Evolutionary conservation across 257 asterid genomes (phyloP), one percentile per base, ranked within the genome.

Genomic region (Solanum gracilifrons): DNA sequence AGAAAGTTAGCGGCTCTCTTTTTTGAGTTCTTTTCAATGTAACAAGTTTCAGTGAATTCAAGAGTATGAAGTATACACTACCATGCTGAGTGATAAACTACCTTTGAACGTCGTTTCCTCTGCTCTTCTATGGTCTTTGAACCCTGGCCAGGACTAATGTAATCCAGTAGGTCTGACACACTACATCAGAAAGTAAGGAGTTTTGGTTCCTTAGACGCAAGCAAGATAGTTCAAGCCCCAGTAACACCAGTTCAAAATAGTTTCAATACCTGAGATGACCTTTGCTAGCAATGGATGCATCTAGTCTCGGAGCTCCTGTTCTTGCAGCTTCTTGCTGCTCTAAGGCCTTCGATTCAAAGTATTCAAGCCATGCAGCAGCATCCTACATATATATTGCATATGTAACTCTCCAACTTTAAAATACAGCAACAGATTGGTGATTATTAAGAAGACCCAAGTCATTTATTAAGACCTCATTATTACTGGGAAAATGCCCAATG

Each of bases 321-420:
- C 97, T 94, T 86, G 98, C 98, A 36, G 99, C 99, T 93, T 97
- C 99, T 93, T 96, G 99, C 92, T 97, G 99, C 91, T 97, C 99
- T 91, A 95, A 86, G 43, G 99, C 99, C 90, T 96, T 97, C 66
- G 99, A 97, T 92, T 97, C 99, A 86, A 97, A 97, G 91, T 96
- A 97, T 87, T 97, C 99, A 60, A 95, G 99, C 99, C 99, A 97
- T 60, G 99, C 99, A 90, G 99, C 99, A 91, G 99, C 99, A 94
- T 97, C 99, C 99, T 97, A 93, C 88, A 93, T 69, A 82, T 90
- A 43, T 72, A 82, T 91, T 76, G 25, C 85, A 82, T 32, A 23
- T 80, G 85, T 79, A 16, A 82, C 75, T 66, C 66, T 75, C 72
- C 55, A 31, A n/a, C 60, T 18, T 16, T 23, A 82, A 48, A 46